Percentiles rank a stretch among this genome's conserved stretches.
Conservation (phyloP, 2,329 filamentous ascomycete species). For the Leptosphaerulina australis region DNA sequence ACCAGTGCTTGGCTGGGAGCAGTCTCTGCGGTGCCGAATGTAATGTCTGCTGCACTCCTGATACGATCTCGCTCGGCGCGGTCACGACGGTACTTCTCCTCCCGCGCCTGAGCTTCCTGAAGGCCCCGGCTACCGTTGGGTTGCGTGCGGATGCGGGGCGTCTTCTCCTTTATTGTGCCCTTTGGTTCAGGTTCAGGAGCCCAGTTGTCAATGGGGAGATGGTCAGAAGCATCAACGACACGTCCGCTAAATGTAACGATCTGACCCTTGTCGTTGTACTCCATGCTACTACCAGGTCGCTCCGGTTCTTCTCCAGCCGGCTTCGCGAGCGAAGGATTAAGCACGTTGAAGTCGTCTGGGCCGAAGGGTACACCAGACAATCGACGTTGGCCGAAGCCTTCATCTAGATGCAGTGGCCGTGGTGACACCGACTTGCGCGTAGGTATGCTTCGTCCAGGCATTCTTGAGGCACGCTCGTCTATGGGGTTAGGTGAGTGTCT, state of each 20-base stretch:
- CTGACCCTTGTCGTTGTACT: constrained; percentile 63
- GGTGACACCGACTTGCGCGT: constrained; percentile 77
- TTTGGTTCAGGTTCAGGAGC: constrained; percentile 76
- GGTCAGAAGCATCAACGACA: constrained; percentile 80
- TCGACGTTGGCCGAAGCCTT: constrained; percentile 53
- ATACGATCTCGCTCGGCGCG: constrained; percentile 43
- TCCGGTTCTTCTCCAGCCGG: constrained; percentile 36
- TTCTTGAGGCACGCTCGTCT: constrained; percentile 46
- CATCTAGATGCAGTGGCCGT: constrained; percentile 59
- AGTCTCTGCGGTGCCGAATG: constrained; percentile 23
- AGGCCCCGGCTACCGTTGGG: constrained; percentile 58
- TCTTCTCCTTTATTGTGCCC: constrained; percentile 50
- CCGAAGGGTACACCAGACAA: constrained; percentile 71
- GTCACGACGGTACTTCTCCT: constrained; percentile 42
- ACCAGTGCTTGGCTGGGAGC: constrained; percentile 40
- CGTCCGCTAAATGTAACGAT: constrained; percentile 77
- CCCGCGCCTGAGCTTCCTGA: constrained; percentile 41
- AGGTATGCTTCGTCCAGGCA: constrained; percentile 55
- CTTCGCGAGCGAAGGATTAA: constrained; percentile 63
- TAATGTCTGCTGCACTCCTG: constrained; percentile 36
- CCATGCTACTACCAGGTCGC: constrained; percentile 48
- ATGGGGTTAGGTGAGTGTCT: constrained; percentile 34
- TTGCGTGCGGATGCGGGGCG: constrained; percentile 53
- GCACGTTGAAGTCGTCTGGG: constrained; percentile 75
- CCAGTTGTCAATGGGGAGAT: constrained; percentile 77